Conservation (phyloP, 169 alveolate species). For the Cryptosporidium baileyi region DNA sequence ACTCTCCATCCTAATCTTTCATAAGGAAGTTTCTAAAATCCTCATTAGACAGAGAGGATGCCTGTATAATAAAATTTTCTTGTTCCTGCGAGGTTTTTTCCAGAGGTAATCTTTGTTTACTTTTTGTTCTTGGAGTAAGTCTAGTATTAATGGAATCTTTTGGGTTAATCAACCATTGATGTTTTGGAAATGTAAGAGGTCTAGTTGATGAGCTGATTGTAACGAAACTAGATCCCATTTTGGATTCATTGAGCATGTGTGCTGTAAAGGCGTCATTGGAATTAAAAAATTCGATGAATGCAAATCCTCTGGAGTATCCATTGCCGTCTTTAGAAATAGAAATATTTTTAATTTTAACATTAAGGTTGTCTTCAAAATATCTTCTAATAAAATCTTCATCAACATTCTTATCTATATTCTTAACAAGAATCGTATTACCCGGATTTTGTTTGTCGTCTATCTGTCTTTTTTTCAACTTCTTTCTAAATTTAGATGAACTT, state of each 20-base stretch:
- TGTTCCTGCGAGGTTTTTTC: not conserved
- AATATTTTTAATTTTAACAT: conserved; percentile 14
- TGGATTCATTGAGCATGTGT: conserved; percentile 65
- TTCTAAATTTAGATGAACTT: not conserved
- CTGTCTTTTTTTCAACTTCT: not conserved
- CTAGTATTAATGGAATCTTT: conserved; percentile 14
- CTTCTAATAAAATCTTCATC: not conserved
- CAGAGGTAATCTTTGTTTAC: conserved; percentile 30
- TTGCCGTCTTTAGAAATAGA: conserved; percentile 29
- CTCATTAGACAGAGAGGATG: conserved; percentile 36
- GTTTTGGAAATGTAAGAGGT: conserved; percentile 42
- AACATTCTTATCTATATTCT: conserved; percentile 38
- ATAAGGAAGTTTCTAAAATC: conserved; percentile 21
- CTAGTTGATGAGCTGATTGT: conserved; percentile 49
- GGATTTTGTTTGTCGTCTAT: not conserved
- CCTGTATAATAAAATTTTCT: not conserved
- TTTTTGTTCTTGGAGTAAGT: conserved; percentile 23
- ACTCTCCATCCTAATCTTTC: not conserved
- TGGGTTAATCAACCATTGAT: no score
- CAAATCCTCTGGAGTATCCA: conserved; percentile 72
- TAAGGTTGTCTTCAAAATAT: conserved; percentile 26
- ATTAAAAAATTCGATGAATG: conserved; percentile 47
- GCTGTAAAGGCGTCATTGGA: conserved; percentile 71
- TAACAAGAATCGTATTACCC: conserved; percentile 7
- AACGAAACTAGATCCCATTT: conserved; percentile 31